Evolutionary conservation across 768 basidiomycete genomes (phyloP).

Genomic region (Saitozyma podzolica): DNA sequence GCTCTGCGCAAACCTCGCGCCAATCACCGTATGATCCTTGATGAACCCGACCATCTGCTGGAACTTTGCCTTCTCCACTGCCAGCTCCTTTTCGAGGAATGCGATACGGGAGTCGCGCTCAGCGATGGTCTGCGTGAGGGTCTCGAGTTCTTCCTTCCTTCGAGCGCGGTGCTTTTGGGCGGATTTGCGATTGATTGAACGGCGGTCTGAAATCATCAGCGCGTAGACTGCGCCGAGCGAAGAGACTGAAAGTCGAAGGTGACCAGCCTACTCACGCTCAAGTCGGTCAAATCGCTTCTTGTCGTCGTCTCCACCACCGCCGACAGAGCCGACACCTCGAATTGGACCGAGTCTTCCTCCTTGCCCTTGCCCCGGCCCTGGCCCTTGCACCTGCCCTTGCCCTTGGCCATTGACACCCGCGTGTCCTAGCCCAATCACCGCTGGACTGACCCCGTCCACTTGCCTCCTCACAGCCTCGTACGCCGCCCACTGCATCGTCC

Average conservation of each 20-base stretch:
- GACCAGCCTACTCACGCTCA: slow-evolving; percentile 12
- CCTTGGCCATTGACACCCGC: too few species aligned
- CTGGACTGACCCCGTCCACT: too few species aligned
- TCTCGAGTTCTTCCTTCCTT: slow-evolving; percentile 18
- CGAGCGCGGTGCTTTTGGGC: slow-evolving; percentile 22
- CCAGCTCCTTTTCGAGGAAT: slow-evolving; percentile 14
- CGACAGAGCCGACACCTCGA: background rate
- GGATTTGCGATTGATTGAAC: slow-evolving; percentile 25
- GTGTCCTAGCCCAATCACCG: too few species aligned
- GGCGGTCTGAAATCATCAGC: slow-evolving; percentile 11
- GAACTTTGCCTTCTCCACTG: slow-evolving; percentile 12
- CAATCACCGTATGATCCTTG: background rate
- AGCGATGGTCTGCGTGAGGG: slow-evolving; percentile 3
- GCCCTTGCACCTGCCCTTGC: too few species aligned
- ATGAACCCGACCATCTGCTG: slow-evolving; percentile 11
- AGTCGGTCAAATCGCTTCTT: slow-evolving; percentile 5
- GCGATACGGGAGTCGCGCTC: slow-evolving; percentile 6
- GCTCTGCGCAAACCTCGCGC: too few species aligned
- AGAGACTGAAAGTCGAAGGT: background rate
- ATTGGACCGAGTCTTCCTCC: background rate
- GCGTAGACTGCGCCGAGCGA: background rate
- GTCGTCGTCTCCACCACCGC: background rate
- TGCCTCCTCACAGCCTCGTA: too few species aligned
- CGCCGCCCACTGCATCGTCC: too few species aligned
- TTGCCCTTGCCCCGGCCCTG: background rate